Evolutionary conservation across 106 monocot genomes (phyloP), one percentile per base, ranked within the genome.

Genomic region (Vanilla planifolia): DNA sequence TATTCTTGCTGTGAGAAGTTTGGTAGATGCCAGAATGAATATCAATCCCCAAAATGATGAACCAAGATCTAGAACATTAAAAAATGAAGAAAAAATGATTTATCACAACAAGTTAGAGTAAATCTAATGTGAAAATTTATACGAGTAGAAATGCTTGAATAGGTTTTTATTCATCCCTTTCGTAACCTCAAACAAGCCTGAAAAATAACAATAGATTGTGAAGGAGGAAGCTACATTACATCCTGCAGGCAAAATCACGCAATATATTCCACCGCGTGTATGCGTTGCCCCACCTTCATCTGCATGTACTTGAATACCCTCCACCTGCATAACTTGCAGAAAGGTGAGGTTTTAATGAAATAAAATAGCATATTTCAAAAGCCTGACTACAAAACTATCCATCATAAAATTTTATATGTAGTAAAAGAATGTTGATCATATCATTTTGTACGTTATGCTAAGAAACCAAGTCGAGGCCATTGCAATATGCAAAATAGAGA

Each of bases 41-140:
- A 95, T 76, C 85, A 95, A 75, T 68, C 94, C 94, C 94, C 94
- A 95, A 64, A 95, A 89, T 55, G 94, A 95, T 48, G 94, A 95
- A 0, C 94, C 94, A 43, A 95, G 89, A 86, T 95, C 94, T 95
- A 75, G 37, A 27, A 33, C 2, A 16, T 13, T 57, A 35, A 34
- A 57, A 33, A 33, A 20, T 30, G 8, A 64, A 43, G 36, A 5
- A 62, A 46, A 62, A 62, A 45, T 4, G 11, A 6, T 61, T 42
- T 25, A 40, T 23, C 30, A 0, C 47, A 32, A 47, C 19, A 33
- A 22, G 30, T 41, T 13, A 53, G 4, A 55, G 29, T 0, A 55
- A 2, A 66, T 55, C 42, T 4, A 45, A 28, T 7, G 14, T n/a
- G 14, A 16, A 21, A 11, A 64, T 50, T 26, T 1, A 44, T 26